phyloP scores from a whole-genome alignment of 139 green algal genomes.

The Chlorella sorokiniana region DNA sequence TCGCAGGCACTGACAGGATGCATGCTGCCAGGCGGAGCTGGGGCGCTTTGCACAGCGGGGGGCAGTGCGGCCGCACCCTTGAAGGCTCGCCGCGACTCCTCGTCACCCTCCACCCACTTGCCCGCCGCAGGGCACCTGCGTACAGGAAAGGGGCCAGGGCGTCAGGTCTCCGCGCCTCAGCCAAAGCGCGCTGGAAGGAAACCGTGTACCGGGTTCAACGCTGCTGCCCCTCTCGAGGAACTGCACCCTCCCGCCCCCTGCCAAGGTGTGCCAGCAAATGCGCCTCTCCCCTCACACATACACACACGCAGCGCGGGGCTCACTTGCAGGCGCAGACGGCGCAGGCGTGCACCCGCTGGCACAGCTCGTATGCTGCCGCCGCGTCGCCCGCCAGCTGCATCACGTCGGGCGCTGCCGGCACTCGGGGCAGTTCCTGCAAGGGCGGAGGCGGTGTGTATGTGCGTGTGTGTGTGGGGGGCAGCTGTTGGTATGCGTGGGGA shows the following conservation, averaged over 20 bases:
- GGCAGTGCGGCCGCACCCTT: not conserved
- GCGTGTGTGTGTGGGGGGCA: too few species aligned
- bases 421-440: constrained; percentile 51
- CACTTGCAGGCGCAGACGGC: constrained; percentile 58
- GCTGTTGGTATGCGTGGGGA: too few species aligned
- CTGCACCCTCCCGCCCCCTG: too few species aligned
- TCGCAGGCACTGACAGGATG: not conserved
- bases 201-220: too few species aligned
- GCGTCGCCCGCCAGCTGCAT: constrained; percentile 42
- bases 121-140: constrained; percentile 53
- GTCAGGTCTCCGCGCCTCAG: too few species aligned
- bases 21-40: too few species aligned
- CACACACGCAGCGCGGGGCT: not conserved
- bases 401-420: constrained; percentile 54
- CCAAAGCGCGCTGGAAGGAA: too few species aligned
- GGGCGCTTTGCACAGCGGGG: not conserved
- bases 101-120: constrained; percentile 57
- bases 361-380: constrained; percentile 37
- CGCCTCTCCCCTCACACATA: not conserved
- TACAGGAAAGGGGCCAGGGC: not conserved
- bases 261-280: not conserved
- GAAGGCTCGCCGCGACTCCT: constrained; percentile 36
- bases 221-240: too few species aligned
- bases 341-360: constrained; percentile 43
- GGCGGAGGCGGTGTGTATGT: too few species aligned